phyloP scores from a whole-genome alignment of 768 basidiomycete genomes.

The Lentinula detonsa region DNA sequence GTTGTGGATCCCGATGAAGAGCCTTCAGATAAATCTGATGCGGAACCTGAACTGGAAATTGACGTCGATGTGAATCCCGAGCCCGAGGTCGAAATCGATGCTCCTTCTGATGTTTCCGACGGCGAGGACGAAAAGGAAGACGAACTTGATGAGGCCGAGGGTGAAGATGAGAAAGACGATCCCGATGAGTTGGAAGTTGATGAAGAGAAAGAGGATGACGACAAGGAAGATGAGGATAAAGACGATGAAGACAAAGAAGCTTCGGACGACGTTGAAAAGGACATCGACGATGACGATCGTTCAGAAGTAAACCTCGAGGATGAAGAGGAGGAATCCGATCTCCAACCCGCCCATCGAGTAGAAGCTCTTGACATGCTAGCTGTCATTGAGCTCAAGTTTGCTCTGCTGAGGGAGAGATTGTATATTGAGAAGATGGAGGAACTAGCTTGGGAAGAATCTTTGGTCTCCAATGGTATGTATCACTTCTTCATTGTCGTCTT shows the following conservation, averaged over 20 bases:
- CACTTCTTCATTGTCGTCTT: slow-evolving; percentile 2
- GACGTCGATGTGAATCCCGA: neutral
- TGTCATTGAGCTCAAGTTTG: slow-evolving; percentile 90
- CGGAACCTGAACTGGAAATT: neutral
- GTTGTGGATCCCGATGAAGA: neutral
- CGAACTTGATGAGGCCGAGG: slow-evolving; percentile 11
- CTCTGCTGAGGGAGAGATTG: slow-evolving; percentile 75
- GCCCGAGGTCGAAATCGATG: neutral
- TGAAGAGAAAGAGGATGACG: slow-evolving; percentile 13
- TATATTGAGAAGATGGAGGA: slow-evolving; percentile 95
- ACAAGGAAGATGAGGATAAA: slow-evolving; percentile 14
- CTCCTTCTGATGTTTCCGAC: slow-evolving; percentile 13
- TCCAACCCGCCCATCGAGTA: slow-evolving; percentile 76
- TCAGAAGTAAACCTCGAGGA: slow-evolving; percentile 13
- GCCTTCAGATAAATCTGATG: neutral
- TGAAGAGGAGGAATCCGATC: slow-evolving; percentile 35
- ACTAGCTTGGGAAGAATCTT: slow-evolving; percentile 80
- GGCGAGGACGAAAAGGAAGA: slow-evolving; percentile 15
- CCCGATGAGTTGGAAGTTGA: slow-evolving; percentile 20
- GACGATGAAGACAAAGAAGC: slow-evolving; percentile 20
- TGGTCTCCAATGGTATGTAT: slow-evolving; percentile 68
- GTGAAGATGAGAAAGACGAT: slow-evolving; percentile 10
- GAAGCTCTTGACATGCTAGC: slow-evolving; percentile 88
- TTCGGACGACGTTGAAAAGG: slow-evolving; percentile 4
- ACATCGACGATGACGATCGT: slow-evolving; percentile 6